Base-by-base conservation (phyloP, 257 asterid genomes). In the Salvia hispanica region DNA sequence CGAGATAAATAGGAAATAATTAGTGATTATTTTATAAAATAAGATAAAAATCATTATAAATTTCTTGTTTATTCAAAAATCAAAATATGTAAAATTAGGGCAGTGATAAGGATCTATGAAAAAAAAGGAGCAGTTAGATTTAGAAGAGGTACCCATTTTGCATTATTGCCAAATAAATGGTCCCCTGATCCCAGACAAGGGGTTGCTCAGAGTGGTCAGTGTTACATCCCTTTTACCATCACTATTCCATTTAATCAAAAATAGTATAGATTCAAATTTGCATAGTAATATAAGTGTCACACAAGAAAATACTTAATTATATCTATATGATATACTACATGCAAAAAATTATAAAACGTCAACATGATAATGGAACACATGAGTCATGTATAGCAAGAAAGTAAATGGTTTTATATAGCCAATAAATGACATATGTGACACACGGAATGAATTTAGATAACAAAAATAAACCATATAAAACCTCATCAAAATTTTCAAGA, bases 171-270 rank as follows among this genome's bases (percentile, higher is more conserved):
- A 72, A 70, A 70, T 77, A 40, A 79, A 83, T 83, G 88, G 88
- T 85, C 92, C 88, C 81, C 62, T 57, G 72, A 80, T 83, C 85
- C 83, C 68, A 79, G 83, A 77, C 79, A 55, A 53, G 58, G 64
- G 50, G 66, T 76, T 39, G 43, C 70, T 70, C 77, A 82, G 83
- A 66, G 61, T 43, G 78, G 12, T 55, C 79, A 76, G 79, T 18
- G 66, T 52, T 47, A 42, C 67, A 60, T 74, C 65, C 46, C 48
- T 74, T 71, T 69, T 71, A 62, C 31, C 56, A 58, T 46, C 72
- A 25, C 52, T 52, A 8, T 61, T 52, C 34, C 57, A 45, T 65
- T 42, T 16, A 64, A 0, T 39, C 2, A 5, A 39, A 18, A 25
- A 25, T 25, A 25, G 31, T 25, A 0, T 0, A 1, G 31, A 25